Conservation (phyloP, 768 basidiomycete genomes). For the Favolaschia claudopus region DNA sequence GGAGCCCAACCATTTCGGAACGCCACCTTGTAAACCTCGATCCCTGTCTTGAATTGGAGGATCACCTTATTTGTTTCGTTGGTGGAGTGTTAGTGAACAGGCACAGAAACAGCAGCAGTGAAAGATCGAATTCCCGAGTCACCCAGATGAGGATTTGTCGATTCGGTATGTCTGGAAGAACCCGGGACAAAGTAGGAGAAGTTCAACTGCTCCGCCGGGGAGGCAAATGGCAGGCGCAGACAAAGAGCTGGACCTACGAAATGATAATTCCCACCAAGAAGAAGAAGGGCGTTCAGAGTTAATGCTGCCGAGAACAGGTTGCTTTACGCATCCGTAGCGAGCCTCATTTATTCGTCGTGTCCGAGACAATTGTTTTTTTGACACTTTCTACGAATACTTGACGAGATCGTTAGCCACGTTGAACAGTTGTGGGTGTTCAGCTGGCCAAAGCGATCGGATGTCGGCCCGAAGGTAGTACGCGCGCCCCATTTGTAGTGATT, state of each 20-base stretch:
- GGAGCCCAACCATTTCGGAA: too few relatives aligned
- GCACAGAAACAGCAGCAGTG: too few relatives aligned
- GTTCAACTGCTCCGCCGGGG: constrained; percentile 1
- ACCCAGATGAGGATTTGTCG: not conserved
- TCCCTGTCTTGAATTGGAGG: too few relatives aligned
- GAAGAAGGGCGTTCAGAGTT: too few relatives aligned
- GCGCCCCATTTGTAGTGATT: too few relatives aligned
- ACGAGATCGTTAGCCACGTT: constrained; percentile 3
- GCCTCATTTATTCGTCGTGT: constrained; percentile 22
- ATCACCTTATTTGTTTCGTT: not conserved
- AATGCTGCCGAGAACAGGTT: too few relatives aligned
- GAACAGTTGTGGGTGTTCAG: not conserved
- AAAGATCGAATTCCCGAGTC: constrained; percentile 6
- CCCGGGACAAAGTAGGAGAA: constrained; percentile 14
- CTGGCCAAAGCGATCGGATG: too few relatives aligned
- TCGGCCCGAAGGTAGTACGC: too few relatives aligned
- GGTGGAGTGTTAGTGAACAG: constrained; percentile 6
- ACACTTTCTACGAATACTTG: constrained; percentile 13
- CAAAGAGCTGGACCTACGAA: constrained; percentile 6
- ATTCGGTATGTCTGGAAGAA: constrained; percentile 3
- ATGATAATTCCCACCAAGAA: not conserved
- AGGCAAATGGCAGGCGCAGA: not conserved
- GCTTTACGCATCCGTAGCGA: not conserved
- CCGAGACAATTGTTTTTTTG: not conserved
- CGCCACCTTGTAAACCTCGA: too few relatives aligned